Evolutionary conservation across 495 filamentous ascomycete species (phyloP).

Genomic region (Neurospora terricola): DNA sequence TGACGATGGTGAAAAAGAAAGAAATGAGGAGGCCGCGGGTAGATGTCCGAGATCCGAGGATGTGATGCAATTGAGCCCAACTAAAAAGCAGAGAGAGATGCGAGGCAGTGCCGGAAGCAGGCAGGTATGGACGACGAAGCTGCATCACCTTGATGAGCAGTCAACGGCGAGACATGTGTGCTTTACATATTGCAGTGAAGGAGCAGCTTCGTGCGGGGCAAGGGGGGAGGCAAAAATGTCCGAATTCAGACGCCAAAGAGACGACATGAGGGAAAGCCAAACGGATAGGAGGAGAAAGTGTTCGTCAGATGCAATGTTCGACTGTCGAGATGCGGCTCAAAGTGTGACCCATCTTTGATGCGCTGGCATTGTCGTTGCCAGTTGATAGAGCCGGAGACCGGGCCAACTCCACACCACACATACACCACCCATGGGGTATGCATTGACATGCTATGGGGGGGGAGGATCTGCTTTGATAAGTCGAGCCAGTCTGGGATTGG

Average conservation of each 20-base stretch:
- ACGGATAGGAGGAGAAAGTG: constrained; percentile 33
- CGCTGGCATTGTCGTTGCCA: constrained; percentile 87
- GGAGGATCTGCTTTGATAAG: constrained; percentile 38
- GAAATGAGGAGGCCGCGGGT: constrained; percentile 18
- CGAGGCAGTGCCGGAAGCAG: constrained; percentile 20
- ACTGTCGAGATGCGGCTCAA: constrained; percentile 48
- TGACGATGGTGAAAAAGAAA: constrained; percentile 16
- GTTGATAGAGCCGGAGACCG: constrained; percentile 56
- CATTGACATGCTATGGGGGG: constrained; percentile 25
- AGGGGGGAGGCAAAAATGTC: constrained; percentile 31
- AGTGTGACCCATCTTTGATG: constrained; percentile 67
- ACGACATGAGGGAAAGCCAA: constrained; percentile 34
- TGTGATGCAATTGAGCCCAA: constrained; percentile 51
- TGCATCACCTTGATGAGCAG: constrained; percentile 22
- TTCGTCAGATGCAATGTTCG: constrained; percentile 41
- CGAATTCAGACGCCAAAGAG: constrained; percentile 34
- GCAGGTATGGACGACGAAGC: constrained; percentile 14
- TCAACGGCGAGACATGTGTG: constrained; percentile 51
- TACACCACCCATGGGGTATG: constrained; percentile 35
- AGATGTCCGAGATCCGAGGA: constrained; percentile 27
- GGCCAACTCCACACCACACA: constrained; percentile 45
- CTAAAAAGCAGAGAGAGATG: constrained; percentile 22
- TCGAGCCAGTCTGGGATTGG: constrained; percentile 27
- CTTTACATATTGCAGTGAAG: constrained; percentile 46
- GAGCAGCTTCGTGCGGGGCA: constrained; percentile 37